Base-by-base conservation (phyloP, 192 early-diverging fungal species). In the Phycomyces nitens region DNA sequence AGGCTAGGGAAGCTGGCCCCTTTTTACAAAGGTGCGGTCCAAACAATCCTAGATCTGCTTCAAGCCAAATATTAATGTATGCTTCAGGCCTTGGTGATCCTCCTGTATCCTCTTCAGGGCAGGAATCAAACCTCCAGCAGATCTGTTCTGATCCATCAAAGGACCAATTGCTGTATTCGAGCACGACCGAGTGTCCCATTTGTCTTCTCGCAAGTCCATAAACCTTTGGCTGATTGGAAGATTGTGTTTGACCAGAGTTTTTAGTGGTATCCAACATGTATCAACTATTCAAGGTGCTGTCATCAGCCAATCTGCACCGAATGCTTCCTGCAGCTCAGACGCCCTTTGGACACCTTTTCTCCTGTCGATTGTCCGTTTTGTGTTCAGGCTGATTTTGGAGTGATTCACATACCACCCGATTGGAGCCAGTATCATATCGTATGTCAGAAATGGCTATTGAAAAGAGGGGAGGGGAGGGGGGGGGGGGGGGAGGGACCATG, bases 211-310 rank as follows among this genome's bases (percentile, higher is more conserved):
- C 65, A 65, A 54, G 38, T 11, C 10, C 29, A 26, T n/a, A n/a
- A n/a, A n/a, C n/a, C n/a, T n/a, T n/a, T n/a, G n/a, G n/a, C n/a
- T n/a, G n/a, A n/a, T n/a, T n/a, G n/a, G n/a, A n/a, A n/a, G n/a
- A n/a, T n/a, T n/a, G n/a, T n/a, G n/a, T n/a, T n/a, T n/a, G n/a
- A n/a, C n/a, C n/a, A n/a, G n/a, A 27, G n/a, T 41, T 57, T 9
- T 23, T 52, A 65, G 69, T 71, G 39, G 29, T 71, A 71, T 56
- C 64, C 63, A n/a, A 16, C 62, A 23, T 53, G 40, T 39, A 64
- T 65, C 44, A 71, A 71, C 61, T 65, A 65, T 39, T 50, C 69
- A 11, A 52, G 58, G 26, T 71, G 69, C 43, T 71, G 69, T 24
- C 43, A 61, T 29, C 50, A 71, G 20, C 57, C 69, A 44, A 65